These are phyloP conservation scores for Tetradesmus obliquus DNA, from an alignment of 139 green algal species.

Conservation along the genomic window DNA sequence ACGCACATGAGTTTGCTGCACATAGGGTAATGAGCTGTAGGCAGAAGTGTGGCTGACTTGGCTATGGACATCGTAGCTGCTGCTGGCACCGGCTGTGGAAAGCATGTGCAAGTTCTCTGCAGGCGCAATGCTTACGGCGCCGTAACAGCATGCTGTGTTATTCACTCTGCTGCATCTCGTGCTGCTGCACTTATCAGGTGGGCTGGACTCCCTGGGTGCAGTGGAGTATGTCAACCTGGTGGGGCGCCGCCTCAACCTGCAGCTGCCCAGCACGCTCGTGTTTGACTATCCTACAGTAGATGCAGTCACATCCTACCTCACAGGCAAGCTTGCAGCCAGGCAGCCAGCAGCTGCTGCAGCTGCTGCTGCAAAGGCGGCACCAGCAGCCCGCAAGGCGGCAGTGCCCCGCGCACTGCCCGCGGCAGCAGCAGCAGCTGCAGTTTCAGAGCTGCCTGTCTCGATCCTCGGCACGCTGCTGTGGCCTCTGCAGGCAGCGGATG, in stretches of 20 bases:
- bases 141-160: too few relatives aligned
- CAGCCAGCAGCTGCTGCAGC: slow-evolving; percentile 10
- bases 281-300: slow-evolving; percentile 87
- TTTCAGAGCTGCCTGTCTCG: not conserved
- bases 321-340: slow-evolving; percentile 43
- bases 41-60: too few relatives aligned
- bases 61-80: too few relatives aligned
- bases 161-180: too few relatives aligned
- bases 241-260: slow-evolving; percentile 54
- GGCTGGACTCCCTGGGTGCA: slow-evolving; percentile 84
- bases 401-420: not conserved
- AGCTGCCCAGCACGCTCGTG: slow-evolving; percentile 66
- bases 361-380: not conserved
- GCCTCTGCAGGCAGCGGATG: not conserved
- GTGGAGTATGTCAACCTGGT: slow-evolving; percentile 86
- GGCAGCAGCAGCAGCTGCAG: not conserved
- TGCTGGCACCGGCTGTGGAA: too few relatives aligned
- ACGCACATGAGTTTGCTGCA: too few relatives aligned
- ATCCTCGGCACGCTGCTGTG: slow-evolving; percentile 5
- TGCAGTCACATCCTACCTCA: slow-evolving; percentile 60
- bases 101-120: too few relatives aligned
- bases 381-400: not conserved
- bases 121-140: too few relatives aligned
- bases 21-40: too few relatives aligned
- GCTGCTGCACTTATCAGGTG: too few relatives aligned